Percentiles rank a stretch among this genome's conserved stretches.
phyloP scores from a whole-genome alignment of 2,329 filamentous ascomycete genomes.

The Fonsecaea nubica region DNA sequence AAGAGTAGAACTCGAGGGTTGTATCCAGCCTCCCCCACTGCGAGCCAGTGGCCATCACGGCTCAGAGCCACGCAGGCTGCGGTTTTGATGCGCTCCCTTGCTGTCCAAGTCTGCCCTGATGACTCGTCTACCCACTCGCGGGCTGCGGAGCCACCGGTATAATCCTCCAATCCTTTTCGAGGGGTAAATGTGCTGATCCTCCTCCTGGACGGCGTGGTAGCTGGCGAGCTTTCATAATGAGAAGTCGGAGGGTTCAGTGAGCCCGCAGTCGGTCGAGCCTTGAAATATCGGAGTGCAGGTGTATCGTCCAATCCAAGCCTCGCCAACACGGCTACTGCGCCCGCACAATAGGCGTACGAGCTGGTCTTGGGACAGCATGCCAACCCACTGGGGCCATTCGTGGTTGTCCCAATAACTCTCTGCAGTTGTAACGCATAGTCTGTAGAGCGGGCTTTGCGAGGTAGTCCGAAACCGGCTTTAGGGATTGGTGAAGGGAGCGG shows the following conservation, averaged over 20 bases:
- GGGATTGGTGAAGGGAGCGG: conserved; percentile 29
- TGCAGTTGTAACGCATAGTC: conserved; percentile 35
- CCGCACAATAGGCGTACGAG: conserved; percentile 87
- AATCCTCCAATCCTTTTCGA: conserved; percentile 56
- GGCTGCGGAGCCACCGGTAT: conserved; percentile 51
- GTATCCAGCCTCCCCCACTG: conserved; percentile 95
- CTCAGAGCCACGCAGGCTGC: conserved; percentile 90
- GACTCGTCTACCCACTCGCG: conserved; percentile 65
- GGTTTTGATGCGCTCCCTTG: conserved; percentile 90
- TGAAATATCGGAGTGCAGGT: conserved; percentile 83
- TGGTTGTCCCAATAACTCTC: conserved; percentile 82
- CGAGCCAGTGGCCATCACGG: conserved; percentile 82
- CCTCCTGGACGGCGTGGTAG: conserved; percentile 61
- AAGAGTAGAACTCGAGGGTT: conserved; percentile 90
- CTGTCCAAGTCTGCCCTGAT: conserved; percentile 77
- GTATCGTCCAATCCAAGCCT: conserved; percentile 71
- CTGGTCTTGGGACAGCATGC: conserved; percentile 74
- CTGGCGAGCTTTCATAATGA: conserved; percentile 63
- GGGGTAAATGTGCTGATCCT: conserved; percentile 63
- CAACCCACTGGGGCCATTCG: conserved; percentile 82
- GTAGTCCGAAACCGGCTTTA: conserved; percentile 20
- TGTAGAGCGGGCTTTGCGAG: conserved; percentile 31
- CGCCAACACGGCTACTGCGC: conserved; percentile 89
- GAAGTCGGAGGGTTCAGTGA: conserved; percentile 68
- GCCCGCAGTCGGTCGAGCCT: conserved; percentile 75